Percentiles rank a stretch among this genome's conserved stretches.
These are phyloP conservation scores for Beauveria rudraprayagi DNA, from an alignment of 2,329 filamentous ascomycete species.

Conservation along the genomic window DNA sequence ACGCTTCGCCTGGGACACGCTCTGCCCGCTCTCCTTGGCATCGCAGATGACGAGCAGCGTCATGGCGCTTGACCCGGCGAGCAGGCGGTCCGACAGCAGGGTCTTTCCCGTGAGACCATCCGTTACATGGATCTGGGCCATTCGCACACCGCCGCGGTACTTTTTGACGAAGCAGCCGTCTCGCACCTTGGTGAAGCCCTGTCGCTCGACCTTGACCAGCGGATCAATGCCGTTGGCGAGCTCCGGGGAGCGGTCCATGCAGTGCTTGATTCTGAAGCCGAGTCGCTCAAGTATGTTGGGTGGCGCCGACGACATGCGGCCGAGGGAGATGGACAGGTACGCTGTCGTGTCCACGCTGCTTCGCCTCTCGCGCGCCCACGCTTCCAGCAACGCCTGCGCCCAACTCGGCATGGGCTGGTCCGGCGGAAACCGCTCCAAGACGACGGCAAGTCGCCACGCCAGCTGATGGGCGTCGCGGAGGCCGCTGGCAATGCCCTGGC, in stretches of 20 bases:
- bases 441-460: conserved; percentile 23
- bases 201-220: conserved; percentile 6
- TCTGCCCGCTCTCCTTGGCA: background rate
- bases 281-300: background rate
- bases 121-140: conserved; percentile 10
- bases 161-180: conserved; percentile 8
- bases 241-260: background rate
- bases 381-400: conserved; percentile 1
- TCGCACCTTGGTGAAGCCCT: conserved; percentile 9
- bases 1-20: background rate
- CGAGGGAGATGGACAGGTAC: background rate
- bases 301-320: background rate
- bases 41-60: conserved; percentile 9
- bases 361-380: conserved; percentile 16
- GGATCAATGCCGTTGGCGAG: conserved; percentile 1
- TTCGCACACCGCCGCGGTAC: conserved; percentile 6
- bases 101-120: background rate
- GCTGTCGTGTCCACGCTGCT: conserved; percentile 16
- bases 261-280: conserved; percentile 3
- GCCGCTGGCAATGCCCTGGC: conserved; percentile 28
- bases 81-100: conserved; percentile 9
- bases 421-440: background rate
- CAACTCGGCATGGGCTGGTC: background rate
- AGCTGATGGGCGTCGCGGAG: conserved; percentile 27
- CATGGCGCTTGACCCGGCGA: background rate